These are phyloP conservation scores for Cladophialophora chaetospira DNA, from an alignment of 2,329 filamentous ascomycete species.

Conservation along the genomic window DNA sequence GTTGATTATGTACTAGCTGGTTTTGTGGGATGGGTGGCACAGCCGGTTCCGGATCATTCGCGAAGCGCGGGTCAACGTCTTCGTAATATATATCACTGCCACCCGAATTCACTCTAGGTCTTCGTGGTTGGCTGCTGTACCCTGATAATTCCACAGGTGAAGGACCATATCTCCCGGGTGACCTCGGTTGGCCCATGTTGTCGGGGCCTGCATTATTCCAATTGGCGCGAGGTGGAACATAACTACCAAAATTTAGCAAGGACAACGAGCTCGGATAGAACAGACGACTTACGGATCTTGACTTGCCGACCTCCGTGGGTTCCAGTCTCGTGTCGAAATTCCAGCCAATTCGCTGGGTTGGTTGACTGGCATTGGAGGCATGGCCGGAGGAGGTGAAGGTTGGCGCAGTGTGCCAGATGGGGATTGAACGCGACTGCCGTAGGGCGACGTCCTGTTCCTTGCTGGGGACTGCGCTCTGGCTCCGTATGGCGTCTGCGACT, in stretches of 20 bases:
- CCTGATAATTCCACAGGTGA: conserved; percentile 47
- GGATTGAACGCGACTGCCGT: conserved; percentile 30
- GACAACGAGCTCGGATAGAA: neutral
- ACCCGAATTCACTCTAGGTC: conserved; percentile 33
- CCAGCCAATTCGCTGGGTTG: conserved; percentile 19
- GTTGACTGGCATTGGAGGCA: conserved; percentile 57
- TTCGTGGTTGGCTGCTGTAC: conserved; percentile 40
- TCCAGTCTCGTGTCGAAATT: conserved; percentile 12
- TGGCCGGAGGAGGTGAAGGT: conserved; percentile 60
- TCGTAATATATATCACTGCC: conserved; percentile 71
- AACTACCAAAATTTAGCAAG: conserved; percentile 33
- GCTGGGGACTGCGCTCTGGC: conserved; percentile 49
- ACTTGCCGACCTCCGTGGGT: conserved; percentile 21
- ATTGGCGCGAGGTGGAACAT: conserved; percentile 50
- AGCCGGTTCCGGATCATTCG: conserved; percentile 45
- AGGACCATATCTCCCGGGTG: conserved; percentile 21
- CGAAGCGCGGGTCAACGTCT: conserved; percentile 88
- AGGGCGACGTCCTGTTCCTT: conserved; percentile 33
- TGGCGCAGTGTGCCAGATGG: conserved; percentile 51
- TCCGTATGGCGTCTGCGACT: conserved; percentile 65
- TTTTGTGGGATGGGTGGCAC: conserved; percentile 30
- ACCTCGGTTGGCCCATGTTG: conserved; percentile 18
- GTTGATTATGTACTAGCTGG: conserved; percentile 36
- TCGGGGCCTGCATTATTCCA: conserved; percentile 36
- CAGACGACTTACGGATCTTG: conserved; percentile 28